Evolutionary conservation across 192 early-diverging fungal species (phyloP), one percentile per base, ranked within the genome.

Genomic region (Lobosporangium transversale): DNA sequence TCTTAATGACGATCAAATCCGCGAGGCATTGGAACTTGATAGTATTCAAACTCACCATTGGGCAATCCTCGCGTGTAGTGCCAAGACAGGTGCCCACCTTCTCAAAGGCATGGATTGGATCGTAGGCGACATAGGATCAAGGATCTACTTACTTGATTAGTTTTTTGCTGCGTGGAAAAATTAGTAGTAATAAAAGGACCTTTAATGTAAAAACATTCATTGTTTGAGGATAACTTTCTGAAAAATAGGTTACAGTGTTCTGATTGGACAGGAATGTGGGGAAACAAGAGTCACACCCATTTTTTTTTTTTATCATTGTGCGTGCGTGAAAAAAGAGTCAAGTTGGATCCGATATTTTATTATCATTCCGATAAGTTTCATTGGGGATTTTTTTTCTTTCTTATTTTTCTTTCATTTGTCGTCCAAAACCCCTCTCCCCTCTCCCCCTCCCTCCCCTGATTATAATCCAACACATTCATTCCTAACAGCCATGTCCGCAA

Each of bases 41-140:
- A 51, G 71, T 11, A 93, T 95, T 21, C 79, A 81, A 45, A 92
- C 93, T 1, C 97, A 98, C 75, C 97, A 97, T 62, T 99, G 98
- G 97, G 83, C 89, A 9, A 95, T 99, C 53, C 84, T 89, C 31
- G 84, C 88, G 7, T 98, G 98, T 62, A 95, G 93, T 79, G 98
- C 97, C 6, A 91, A 96, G 11, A 92, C 92, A 5, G 92, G 95
- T 4, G 81, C 89, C 43, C 92, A 95, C 63, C 71, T 99, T 42
- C 83, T 97, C 26, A 83, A 88, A 18, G 98, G 97, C 11, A 90
- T 98, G 87, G 91, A 97, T 78, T 99, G 98, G 98, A 82, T 97
- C 7, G 91, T 97, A 4, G 79, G 76, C 21, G 98, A 99, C 70
- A 93, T 99, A 55, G 94, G 90, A 23, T 83, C 90, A 6, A 85